Evolutionary conservation across 1,139 yeast genomes (phyloP).

Genomic region (Geotrichum carabidarum): DNA sequence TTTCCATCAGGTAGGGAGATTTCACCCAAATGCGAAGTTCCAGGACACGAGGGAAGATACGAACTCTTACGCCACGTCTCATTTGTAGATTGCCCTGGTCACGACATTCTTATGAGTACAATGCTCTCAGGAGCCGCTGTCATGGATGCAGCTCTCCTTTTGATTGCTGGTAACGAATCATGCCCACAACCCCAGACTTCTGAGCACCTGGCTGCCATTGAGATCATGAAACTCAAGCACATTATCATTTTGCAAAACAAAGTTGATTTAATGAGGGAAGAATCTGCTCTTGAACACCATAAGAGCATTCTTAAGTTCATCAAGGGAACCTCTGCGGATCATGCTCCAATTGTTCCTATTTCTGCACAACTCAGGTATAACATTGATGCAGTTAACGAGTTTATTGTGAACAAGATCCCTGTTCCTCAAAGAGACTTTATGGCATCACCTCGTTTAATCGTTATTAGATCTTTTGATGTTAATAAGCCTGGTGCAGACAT

Average conservation of each 20-base stretch:
- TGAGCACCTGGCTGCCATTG: constrained; percentile 98
- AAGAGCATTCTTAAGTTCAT: constrained; percentile 86
- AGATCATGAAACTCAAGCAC: constrained; percentile 96
- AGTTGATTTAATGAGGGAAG: constrained; percentile 98
- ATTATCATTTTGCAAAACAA: constrained; percentile 95
- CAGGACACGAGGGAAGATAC: constrained; percentile 76
- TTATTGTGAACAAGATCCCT: constrained; percentile 91
- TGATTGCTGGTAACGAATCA: constrained; percentile 97
- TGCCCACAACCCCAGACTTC: constrained; percentile 99
- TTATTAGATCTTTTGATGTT: constrained; percentile 96
- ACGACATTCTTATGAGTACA: constrained; percentile 99
- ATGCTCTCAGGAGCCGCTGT: constrained; percentile 99
- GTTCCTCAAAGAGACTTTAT: constrained; percentile 93
- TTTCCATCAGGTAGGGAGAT: constrained; percentile 93
- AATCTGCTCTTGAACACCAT: constrained; percentile 91
- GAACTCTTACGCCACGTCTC: constrained; percentile 92
- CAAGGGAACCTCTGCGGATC: constrained; percentile 97
- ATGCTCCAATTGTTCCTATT: constrained; percentile 97
- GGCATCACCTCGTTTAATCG: constrained; percentile 91
- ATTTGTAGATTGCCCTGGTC: constrained; percentile 95
- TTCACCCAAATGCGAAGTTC: constrained; percentile 82
- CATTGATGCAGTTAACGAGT: constrained; percentile 96
- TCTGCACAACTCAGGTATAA: constrained; percentile 98
- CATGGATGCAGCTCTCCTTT: constrained; percentile 96
- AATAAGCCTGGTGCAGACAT: constrained; percentile 98